These are phyloP conservation scores for Hemisphaericaspora nanyangensis DNA, from an alignment of 805 yeast species.

Conservation along the genomic window DNA sequence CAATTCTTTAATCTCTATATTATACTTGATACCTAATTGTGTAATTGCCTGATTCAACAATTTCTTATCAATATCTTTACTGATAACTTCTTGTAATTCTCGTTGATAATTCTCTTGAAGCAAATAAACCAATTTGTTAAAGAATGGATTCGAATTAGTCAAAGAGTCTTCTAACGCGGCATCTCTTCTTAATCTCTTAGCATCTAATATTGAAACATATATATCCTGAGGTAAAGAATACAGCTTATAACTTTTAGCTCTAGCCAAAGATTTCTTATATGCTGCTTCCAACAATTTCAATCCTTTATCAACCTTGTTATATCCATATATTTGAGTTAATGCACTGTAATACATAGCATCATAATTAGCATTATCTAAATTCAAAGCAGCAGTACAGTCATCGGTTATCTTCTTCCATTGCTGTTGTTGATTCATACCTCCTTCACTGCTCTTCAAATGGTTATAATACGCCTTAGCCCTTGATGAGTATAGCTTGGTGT, in stretches of 20 bases:
- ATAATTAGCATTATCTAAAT: slow-evolving; percentile 12
- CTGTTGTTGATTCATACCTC: slow-evolving; percentile 1
- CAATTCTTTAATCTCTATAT: slow-evolving; percentile 9
- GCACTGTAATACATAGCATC: slow-evolving; percentile 14
- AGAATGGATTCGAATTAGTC: slow-evolving; percentile 7
- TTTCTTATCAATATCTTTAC: slow-evolving; percentile 2
- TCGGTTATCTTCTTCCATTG: slow-evolving; percentile 12
- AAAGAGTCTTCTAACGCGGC: slow-evolving; percentile 5
- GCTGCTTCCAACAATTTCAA: slow-evolving; percentile 10
- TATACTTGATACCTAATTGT: slow-evolving; percentile 8
- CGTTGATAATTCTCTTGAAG: slow-evolving; percentile 11
- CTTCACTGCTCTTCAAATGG: neutral
- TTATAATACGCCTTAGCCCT: slow-evolving; percentile 14
- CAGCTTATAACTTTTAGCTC: slow-evolving; percentile 10
- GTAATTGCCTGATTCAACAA: slow-evolving; percentile 2
- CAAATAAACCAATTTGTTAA: slow-evolving; percentile 4
- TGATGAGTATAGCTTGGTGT: slow-evolving; percentile 8
- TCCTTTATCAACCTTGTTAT: slow-evolving; percentile 7
- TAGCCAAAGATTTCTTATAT: slow-evolving; percentile 10
- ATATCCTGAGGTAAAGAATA: slow-evolving; percentile 13
- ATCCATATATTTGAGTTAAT: slow-evolving; percentile 8
- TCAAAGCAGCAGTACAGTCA: slow-evolving; percentile 12
- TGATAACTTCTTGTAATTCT: slow-evolving; percentile 4
- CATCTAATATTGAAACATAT: slow-evolving; percentile 9
- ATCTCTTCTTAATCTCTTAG: slow-evolving; percentile 4